A percentile compares a stretch with the other conserved stretches of the same genome.
Conservation (phyloP, 2,329 filamentous ascomycete species). For the Aspergillus udagawae region DNA sequence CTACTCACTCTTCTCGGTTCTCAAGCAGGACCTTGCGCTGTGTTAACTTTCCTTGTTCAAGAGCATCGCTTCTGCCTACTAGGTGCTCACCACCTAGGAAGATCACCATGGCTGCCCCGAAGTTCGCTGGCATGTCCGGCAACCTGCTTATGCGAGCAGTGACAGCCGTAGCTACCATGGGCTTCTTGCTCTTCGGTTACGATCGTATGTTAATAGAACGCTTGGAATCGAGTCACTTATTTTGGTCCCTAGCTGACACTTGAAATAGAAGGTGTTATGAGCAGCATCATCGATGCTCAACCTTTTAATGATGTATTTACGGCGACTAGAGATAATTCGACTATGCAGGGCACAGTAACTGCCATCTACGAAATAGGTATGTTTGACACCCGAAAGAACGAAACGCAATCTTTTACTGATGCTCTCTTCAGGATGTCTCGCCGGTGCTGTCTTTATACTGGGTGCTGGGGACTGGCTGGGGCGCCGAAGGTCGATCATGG, state of each 20-base stretch:
- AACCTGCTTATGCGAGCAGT: slow-evolving; percentile 36
- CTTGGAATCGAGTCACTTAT: not conserved
- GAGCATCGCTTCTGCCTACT: too few species aligned
- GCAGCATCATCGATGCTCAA: slow-evolving; percentile 32
- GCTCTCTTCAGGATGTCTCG: slow-evolving; percentile 26
- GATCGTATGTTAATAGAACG: slow-evolving; percentile 40
- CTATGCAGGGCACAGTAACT: slow-evolving; percentile 32
- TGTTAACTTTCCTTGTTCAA: too few species aligned
- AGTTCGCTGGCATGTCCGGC: not conserved
- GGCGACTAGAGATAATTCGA: slow-evolving; percentile 34
- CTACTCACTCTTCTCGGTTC: too few species aligned
- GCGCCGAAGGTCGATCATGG: slow-evolving; percentile 49
- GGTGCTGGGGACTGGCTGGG: slow-evolving; percentile 34
- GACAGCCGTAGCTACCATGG: slow-evolving; percentile 60
- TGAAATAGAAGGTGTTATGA: slow-evolving; percentile 36
- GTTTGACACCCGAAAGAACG: not conserved
- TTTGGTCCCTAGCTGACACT: not conserved
- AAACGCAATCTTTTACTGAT: too few species aligned
- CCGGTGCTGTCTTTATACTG: slow-evolving; percentile 35
- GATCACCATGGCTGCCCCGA: not conserved
- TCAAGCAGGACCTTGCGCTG: too few species aligned
- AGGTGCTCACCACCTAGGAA: not conserved
- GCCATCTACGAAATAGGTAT: slow-evolving; percentile 29
- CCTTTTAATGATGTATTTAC: slow-evolving; percentile 33
- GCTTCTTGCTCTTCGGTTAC: slow-evolving; percentile 59